Base-by-base conservation (phyloP, 768 basidiomycete species). In the Tricholoma terreum region DNA sequence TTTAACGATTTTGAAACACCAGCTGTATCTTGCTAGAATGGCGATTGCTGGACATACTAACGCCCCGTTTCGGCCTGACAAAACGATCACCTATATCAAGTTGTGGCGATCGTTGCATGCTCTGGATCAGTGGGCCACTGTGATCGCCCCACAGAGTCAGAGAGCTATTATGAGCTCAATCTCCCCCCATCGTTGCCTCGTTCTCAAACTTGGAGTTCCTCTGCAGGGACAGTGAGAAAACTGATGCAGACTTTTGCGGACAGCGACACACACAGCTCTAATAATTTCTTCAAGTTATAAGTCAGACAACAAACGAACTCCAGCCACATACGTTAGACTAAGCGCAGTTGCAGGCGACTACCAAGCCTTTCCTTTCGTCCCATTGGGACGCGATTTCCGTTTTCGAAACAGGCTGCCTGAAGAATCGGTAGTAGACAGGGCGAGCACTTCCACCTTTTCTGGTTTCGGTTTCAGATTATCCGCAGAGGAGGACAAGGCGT, bases 331-430 rank as follows among this genome's bases (percentile, higher is more conserved):
- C 22, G 4, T 11, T 24, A 14, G 14, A n/a, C 7, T 21, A 11
- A 43, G 19, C 14, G 19, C 42, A 21, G 42, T 21, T 43, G 21
- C 42, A 43, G 1, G 21, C 46, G 30, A 17, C 46, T 46, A 46
- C 4, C 9, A 49, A 31, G 46, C 7, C 46, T 61, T 63, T 35
- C 63, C 60, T 35, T 65, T 63, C 11, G 54, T 59, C 22, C 64
- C 69, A 24, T 60, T 65, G 21, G 56, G 36, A 7, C 68, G 68
- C 19, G 59, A 38, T 57, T 70, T 74, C 15, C 73, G 71, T 57
- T 73, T 73, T 54, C 73, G 68, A 58, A 75, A 75, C 56, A 69
- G 40, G 59, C 59, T 58, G 49, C 57, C 48, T 12, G 61, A 19
- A 3, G 60, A 49, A 56, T 55, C 10, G 34, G 19, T 11, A 22